Conservation (phyloP, 805 yeast genomes). For the Cyberlindnera galapagoensis region DNA sequence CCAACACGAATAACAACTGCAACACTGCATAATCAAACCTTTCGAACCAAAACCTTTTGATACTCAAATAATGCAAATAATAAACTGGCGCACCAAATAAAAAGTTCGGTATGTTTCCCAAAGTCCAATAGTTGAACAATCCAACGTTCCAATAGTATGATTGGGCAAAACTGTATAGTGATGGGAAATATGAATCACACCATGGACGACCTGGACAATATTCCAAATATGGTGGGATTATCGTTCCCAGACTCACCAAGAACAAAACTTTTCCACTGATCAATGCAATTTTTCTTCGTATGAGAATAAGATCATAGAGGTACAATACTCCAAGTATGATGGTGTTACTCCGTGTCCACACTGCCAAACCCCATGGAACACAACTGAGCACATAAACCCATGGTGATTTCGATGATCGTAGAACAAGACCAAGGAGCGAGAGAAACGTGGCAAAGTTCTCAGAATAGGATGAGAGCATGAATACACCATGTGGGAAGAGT, state of each 20-base stretch:
- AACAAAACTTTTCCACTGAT: conserved; percentile 54
- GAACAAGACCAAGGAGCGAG: conserved; percentile 51
- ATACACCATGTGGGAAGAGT: conserved; percentile 77
- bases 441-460: conserved; percentile 66
- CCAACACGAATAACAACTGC: conserved; percentile 37
- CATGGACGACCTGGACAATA: conserved; percentile 72
- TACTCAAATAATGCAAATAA: conserved; percentile 35
- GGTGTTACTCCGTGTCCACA: conserved; percentile 70
- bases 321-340: conserved; percentile 64
- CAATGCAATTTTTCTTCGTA: conserved; percentile 28
- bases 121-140: conserved; percentile 75
- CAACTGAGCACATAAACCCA: conserved; percentile 14
- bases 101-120: conserved; percentile 78
- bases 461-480: conserved; percentile 65
- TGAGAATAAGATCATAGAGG: conserved; percentile 43
- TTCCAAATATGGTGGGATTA: conserved; percentile 43
- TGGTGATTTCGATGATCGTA: conserved; percentile 20
- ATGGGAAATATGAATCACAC: conserved; percentile 57
- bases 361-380: conserved; percentile 45
- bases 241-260: conserved; percentile 37
- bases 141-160: conserved; percentile 81
- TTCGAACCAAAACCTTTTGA: conserved; percentile 28
- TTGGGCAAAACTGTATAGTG: conserved; percentile 69
- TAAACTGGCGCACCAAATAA: conserved; percentile 66
- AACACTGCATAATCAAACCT: too few relatives aligned